Percentiles rank a stretch among this genome's conserved stretches.
phyloP scores from a whole-genome alignment of 2,329 filamentous ascomycete genomes.

The Colletotrichum lini region DNA sequence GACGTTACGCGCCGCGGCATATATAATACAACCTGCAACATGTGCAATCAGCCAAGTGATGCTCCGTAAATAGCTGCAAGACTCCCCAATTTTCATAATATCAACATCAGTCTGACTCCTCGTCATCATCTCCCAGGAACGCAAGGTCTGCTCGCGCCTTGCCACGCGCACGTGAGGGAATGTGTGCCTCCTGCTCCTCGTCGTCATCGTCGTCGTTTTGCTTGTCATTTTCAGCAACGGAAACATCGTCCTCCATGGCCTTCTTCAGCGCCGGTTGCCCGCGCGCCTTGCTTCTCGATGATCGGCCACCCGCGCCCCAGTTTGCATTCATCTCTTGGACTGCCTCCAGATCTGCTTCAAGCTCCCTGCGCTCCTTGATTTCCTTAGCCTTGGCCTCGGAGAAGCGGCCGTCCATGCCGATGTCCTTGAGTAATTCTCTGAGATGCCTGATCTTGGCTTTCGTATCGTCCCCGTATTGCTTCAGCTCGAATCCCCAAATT shows the following conservation, averaged over 20 bases:
- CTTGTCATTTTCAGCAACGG: constrained; percentile 48
- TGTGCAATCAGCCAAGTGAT: constrained; percentile 27
- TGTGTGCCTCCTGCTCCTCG: constrained; percentile 51
- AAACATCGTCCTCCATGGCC: constrained; percentile 49
- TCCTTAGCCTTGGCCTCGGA: constrained; percentile 86
- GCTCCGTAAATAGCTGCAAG: background rate
- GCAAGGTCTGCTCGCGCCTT: constrained; percentile 68
- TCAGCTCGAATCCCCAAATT: constrained; percentile 89
- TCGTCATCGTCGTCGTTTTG: constrained; percentile 48
- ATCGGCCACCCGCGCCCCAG: constrained; percentile 75
- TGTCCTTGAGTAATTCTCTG: constrained; percentile 81
- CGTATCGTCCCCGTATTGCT: constrained; percentile 77
- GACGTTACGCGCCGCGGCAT: constrained; percentile 12
- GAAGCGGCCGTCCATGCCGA: constrained; percentile 91
- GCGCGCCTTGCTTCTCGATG: constrained; percentile 53
- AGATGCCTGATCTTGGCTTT: constrained; percentile 89
- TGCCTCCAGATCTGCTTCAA: constrained; percentile 86
- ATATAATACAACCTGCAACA: constrained; percentile 34
- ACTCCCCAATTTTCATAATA: background rate
- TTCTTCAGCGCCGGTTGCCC: constrained; percentile 50
- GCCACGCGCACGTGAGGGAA: constrained; percentile 61
- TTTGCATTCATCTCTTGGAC: constrained; percentile 85
- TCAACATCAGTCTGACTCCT: constrained; percentile 66
- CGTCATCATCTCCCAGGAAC: constrained; percentile 79
- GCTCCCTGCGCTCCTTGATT: constrained; percentile 89